phyloP scores from a whole-genome alignment of 192 early-diverging fungal genomes.

The Coemansia asiatica region DNA sequence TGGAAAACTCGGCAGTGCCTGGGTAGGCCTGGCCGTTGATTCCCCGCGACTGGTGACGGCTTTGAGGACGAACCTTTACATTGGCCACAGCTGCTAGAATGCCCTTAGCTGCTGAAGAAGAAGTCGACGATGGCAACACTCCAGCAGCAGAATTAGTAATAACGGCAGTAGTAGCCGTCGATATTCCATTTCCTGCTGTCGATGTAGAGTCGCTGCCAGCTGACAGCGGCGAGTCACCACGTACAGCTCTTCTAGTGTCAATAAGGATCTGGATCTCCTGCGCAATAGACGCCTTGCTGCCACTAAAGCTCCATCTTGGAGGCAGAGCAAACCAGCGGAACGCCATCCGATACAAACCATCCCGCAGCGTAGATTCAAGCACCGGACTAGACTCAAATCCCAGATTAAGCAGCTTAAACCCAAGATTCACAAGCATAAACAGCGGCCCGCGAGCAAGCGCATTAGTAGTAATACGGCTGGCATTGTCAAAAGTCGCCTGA shows the following conservation, averaged over 20 bases:
- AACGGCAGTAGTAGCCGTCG: constrained; percentile 13
- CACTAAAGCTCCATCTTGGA: constrained; percentile 80
- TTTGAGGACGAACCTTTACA: not conserved
- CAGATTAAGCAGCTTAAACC: constrained; percentile 71
- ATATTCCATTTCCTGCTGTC: too few species aligned
- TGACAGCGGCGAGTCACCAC: constrained; percentile 63
- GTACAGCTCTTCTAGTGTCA: constrained; percentile 63
- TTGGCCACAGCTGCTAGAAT: not conserved
- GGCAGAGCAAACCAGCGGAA: constrained; percentile 82
- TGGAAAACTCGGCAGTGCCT: constrained; percentile 15
- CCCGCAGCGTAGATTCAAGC: constrained; percentile 64
- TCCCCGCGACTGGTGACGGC: constrained; percentile 22
- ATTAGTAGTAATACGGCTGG: constrained; percentile 60
- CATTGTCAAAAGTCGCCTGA: constrained; percentile 67
- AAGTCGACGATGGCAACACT: not conserved
- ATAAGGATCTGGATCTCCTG: constrained; percentile 65
- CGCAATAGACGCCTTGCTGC: constrained; percentile 63
- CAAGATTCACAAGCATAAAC: constrained; percentile 75
- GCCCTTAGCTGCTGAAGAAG: not conserved
- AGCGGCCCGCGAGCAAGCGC: constrained; percentile 74
- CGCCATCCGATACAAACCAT: constrained; percentile 66
- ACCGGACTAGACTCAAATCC: constrained; percentile 64
- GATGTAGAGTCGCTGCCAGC: constrained; percentile 4
- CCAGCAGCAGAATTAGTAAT: not conserved
- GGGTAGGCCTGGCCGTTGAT: constrained; percentile 10